These are phyloP conservation scores for Diaporthe velutina DNA, from an alignment of 2,329 filamentous ascomycete genomes.

Conservation along the genomic window DNA sequence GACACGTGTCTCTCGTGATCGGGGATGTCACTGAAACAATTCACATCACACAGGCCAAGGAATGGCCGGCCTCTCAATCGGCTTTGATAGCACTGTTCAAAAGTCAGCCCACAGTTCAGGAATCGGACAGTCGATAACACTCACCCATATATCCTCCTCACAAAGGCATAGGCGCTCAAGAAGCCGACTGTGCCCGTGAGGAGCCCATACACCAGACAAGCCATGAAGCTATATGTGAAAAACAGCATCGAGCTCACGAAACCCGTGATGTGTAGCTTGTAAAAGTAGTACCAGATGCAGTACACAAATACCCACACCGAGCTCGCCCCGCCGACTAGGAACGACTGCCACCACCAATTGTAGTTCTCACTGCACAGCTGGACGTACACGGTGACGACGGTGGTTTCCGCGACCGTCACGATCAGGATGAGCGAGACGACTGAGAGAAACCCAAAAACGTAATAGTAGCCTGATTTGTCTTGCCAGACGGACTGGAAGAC, in stretches of 20 bases:
- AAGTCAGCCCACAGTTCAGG: constrained; percentile 38
- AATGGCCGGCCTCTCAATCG: constrained; percentile 50
- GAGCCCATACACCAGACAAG: constrained; percentile 84
- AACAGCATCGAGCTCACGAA: constrained; percentile 85
- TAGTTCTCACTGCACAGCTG: constrained; percentile 89
- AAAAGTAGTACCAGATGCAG: constrained; percentile 86
- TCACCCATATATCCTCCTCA: constrained; percentile 85
- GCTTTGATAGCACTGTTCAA: constrained; percentile 63
- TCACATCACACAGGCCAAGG: background rate
- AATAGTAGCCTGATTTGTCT: constrained; percentile 93
- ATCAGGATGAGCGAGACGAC: constrained; percentile 80
- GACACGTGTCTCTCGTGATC: background rate
- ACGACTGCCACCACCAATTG: constrained; percentile 94
- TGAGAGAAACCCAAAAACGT: constrained; percentile 88
- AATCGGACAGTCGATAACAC: constrained; percentile 46
- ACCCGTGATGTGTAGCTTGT: constrained; percentile 83
- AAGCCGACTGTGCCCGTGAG: constrained; percentile 88
- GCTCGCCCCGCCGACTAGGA: constrained; percentile 82
- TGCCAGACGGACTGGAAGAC: constrained; percentile 91
- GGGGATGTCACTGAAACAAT: background rate
- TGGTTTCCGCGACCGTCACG: constrained; percentile 84
- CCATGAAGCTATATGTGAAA: constrained; percentile 87
- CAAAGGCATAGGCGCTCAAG: constrained; percentile 85
- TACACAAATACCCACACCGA: constrained; percentile 87
- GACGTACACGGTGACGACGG: constrained; percentile 85